Conservation (phyloP, 352 stramenopile species). For the Globisporangium megalacanthum region DNA sequence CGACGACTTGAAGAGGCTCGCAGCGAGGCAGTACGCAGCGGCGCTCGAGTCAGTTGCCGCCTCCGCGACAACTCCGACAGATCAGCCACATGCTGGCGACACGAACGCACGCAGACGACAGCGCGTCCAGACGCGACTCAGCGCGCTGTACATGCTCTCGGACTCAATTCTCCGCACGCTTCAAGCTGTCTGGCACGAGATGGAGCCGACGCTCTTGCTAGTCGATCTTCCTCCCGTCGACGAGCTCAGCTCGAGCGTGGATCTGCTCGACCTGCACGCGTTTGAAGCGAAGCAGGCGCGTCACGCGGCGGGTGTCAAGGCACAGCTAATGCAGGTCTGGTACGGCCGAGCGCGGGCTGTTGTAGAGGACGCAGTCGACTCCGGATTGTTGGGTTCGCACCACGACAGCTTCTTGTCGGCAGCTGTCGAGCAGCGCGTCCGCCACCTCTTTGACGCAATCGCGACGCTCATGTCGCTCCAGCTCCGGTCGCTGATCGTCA, state of each 20-base stretch:
- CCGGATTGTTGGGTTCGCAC: conserved; percentile 16
- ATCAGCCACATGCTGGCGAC: background rate
- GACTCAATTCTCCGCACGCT: conserved; percentile 45
- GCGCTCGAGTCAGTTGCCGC: background rate
- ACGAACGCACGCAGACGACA: conserved; percentile 29
- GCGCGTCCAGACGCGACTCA: conserved; percentile 34
- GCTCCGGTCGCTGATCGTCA: conserved; percentile 53
- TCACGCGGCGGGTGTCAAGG: conserved; percentile 36
- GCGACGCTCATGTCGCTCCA: conserved; percentile 71
- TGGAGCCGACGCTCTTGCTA: conserved; percentile 34
- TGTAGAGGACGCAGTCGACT: conserved; percentile 31
- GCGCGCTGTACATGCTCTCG: conserved; percentile 35
- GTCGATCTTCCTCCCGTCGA: conserved; percentile 39
- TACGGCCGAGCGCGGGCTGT: conserved; percentile 41
- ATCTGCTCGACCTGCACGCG: conserved; percentile 31
- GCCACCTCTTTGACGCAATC: conserved; percentile 59
- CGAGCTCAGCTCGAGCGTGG: conserved; percentile 16
- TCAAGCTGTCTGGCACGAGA: conserved; percentile 60
- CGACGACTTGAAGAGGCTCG: conserved; percentile 42
- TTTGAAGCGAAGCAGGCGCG: conserved; percentile 56
- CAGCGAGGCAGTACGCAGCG: background rate
- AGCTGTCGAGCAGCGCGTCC: conserved; percentile 19
- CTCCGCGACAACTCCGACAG: background rate
- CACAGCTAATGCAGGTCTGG: conserved; percentile 54
- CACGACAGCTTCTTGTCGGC: conserved; percentile 7